Conservation (phyloP, 345 rosid species). For the Eutrema heterophyllum region DNA sequence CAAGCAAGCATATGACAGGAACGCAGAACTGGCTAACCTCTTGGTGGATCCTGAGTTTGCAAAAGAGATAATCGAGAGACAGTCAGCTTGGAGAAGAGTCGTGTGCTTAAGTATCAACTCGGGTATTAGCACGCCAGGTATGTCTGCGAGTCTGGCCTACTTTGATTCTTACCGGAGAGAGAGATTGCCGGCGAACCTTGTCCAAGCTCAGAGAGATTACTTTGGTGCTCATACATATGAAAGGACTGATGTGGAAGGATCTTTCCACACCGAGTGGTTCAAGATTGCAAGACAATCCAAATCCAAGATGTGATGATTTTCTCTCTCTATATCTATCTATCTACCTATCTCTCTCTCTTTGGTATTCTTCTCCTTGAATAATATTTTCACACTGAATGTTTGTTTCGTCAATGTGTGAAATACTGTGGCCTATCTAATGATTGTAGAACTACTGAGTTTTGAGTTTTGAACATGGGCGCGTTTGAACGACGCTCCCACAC, state of each 20-base stretch:
- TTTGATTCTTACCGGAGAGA: slow-evolving; percentile 84
- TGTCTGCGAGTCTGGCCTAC: slow-evolving; percentile 95
- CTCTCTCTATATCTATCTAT: neutral
- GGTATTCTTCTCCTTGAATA: slow-evolving; percentile 20
- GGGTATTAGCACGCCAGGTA: slow-evolving; percentile 88
- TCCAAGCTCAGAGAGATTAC: slow-evolving; percentile 95
- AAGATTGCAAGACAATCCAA: slow-evolving; percentile 74
- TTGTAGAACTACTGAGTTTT: neutral
- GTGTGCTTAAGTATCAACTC: slow-evolving; percentile 83
- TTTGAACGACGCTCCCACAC: no score
- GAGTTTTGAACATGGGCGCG: neutral
- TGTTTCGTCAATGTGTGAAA: slow-evolving; percentile 10
- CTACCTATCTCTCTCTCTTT: neutral
- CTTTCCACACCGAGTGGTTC: slow-evolving; percentile 98
- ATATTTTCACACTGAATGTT: slow-evolving; percentile 14
- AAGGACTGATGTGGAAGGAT: slow-evolving; percentile 80
- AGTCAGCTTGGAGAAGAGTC: slow-evolving; percentile 94
- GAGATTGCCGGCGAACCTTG: slow-evolving; percentile 86
- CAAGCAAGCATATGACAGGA: slow-evolving; percentile 94
- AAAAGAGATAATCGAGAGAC: slow-evolving; percentile 83
- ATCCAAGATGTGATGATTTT: slow-evolving; percentile 34
- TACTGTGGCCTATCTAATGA: neutral
- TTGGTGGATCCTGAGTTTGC: slow-evolving; percentile 97
- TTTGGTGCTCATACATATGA: slow-evolving; percentile 99
- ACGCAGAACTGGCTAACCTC: slow-evolving; percentile 78